phyloP scores from a whole-genome alignment of 129 eudicot species.

The Saposhnikovia divaricata region DNA sequence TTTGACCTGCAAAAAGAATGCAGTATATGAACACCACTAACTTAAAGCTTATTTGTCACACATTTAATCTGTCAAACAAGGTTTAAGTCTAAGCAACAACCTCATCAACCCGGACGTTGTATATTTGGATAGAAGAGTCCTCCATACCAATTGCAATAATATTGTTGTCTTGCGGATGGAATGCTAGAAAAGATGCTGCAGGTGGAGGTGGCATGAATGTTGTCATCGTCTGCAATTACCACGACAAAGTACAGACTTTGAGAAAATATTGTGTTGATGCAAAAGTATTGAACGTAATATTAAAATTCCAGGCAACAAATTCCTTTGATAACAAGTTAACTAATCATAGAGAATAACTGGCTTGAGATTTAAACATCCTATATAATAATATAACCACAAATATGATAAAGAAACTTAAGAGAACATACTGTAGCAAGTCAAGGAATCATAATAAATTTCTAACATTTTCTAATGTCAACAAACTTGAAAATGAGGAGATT shows the following conservation, averaged over 20 bases:
- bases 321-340: neutral
- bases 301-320: neutral
- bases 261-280: neutral
- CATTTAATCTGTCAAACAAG: neutral
- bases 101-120: slow-evolving; percentile 77
- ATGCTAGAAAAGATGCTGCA: slow-evolving; percentile 76
- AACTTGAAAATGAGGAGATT: neutral
- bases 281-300: neutral
- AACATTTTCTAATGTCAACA: neutral
- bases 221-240: slow-evolving; percentile 61
- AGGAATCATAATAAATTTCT: neutral
- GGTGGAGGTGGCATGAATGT: slow-evolving; percentile 88
- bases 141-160: slow-evolving; percentile 86
- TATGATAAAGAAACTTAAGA: neutral
- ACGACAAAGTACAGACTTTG: neutral
- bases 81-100: slow-evolving; percentile 22
- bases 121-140: slow-evolving; percentile 77
- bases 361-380: neutral
- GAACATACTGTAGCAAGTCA: neutral
- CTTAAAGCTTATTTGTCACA: neutral
- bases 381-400: neutral
- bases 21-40: neutral
- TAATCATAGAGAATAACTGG: neutral
- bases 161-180: slow-evolving; percentile 82
- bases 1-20: slow-evolving; percentile 45